Conservation (phyloP, 1,139 yeast species). For the Saccharomyces hybrid region DNA sequence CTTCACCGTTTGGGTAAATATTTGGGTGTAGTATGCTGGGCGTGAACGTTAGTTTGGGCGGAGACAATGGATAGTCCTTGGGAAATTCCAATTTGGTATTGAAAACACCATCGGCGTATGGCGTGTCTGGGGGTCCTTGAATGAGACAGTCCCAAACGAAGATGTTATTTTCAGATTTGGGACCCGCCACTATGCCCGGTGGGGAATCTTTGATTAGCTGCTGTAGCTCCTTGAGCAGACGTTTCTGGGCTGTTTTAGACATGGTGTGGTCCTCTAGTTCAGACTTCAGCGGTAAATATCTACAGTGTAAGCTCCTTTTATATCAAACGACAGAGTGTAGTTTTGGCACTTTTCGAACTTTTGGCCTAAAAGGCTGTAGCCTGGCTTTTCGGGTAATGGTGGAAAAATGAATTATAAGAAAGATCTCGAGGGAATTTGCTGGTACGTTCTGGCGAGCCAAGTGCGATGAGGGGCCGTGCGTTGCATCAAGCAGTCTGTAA, state of each 20-base stretch:
- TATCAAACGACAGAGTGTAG: background rate
- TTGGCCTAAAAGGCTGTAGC: background rate
- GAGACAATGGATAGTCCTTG: conserved; percentile 81
- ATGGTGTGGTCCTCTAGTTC: conserved; percentile 8
- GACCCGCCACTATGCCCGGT: conserved; percentile 94
- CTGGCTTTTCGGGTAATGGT: background rate
- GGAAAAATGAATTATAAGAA: background rate
- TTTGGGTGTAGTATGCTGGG: conserved; percentile 90
- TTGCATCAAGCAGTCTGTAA: background rate
- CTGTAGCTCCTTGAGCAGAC: conserved; percentile 82
- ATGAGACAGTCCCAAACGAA: conserved; percentile 87
- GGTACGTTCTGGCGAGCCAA: background rate
- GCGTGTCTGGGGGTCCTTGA: conserved; percentile 87
- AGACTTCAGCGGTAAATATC: background rate
- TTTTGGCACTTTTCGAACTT: background rate
- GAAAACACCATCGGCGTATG: conserved; percentile 89
- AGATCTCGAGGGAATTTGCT: background rate
- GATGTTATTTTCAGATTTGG: conserved; percentile 69
- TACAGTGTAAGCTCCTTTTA: background rate
- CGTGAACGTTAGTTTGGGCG: conserved; percentile 76
- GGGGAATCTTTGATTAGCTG: conserved; percentile 82
- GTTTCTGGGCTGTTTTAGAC: conserved; percentile 65
- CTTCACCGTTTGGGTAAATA: conserved; percentile 88
- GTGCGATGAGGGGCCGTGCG: background rate
- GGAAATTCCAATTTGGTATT: conserved; percentile 79